A percentile compares a stretch with the other conserved stretches of the same genome.
Conservation (phyloP, 1,284 basidiomycete species). For the Boletus nobilissimus region DNA sequence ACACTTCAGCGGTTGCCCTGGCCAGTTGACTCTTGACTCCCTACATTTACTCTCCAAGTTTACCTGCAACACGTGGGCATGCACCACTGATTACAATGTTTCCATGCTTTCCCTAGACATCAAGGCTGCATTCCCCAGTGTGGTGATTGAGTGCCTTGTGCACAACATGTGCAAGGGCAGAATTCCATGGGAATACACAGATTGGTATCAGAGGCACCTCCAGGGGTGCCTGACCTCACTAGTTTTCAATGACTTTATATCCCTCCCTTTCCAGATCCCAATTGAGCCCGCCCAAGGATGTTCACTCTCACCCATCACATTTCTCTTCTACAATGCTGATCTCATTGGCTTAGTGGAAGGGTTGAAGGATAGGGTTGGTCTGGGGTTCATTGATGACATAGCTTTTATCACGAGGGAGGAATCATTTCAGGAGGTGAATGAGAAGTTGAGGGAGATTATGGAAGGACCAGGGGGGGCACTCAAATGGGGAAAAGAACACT, state of each 20-base stretch:
- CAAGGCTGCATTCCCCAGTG: background rate
- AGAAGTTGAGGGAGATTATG: background rate
- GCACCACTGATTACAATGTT: background rate
- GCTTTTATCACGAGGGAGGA: background rate
- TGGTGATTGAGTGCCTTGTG: background rate
- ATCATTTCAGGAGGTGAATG: background rate
- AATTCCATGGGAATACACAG: background rate
- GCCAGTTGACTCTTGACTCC: background rate
- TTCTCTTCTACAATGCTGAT: background rate
- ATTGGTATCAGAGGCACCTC: background rate
- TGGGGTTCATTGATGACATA: background rate
- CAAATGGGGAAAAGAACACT: too few species aligned
- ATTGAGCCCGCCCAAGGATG: background rate
- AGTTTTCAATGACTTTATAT: background rate
- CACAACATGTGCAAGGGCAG: background rate
- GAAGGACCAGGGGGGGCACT: background rate
- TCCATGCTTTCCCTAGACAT: background rate
- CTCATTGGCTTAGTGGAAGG: background rate
- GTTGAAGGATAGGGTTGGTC: too few species aligned
- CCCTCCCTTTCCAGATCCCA: background rate
- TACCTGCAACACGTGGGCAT: background rate
- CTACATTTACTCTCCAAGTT: constrained; percentile 16
- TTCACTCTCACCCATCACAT: background rate
- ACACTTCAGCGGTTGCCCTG: background rate
- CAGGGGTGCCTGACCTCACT: background rate